These are phyloP conservation scores for Amaranthus hypochondriacus DNA, from an alignment of 148 eudicot species.

Conservation along the genomic window DNA sequence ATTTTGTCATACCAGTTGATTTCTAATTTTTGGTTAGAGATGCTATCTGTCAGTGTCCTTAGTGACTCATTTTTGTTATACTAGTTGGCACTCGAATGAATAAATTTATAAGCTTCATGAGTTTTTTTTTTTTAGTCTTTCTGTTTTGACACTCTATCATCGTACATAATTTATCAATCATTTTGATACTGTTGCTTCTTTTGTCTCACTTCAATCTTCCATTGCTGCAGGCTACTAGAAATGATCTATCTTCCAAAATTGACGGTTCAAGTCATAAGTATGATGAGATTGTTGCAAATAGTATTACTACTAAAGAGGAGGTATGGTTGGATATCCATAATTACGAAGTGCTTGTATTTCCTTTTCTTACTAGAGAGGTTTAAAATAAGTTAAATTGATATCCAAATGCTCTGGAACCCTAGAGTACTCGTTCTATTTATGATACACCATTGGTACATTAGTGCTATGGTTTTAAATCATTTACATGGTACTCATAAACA, in stretches of 20 bases:
- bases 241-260: conserved; percentile 22
- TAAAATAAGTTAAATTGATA: background rate
- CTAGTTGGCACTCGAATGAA: background rate
- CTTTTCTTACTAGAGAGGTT: background rate
- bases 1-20: background rate
- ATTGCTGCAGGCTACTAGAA: conserved; percentile 19
- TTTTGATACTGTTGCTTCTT: background rate
- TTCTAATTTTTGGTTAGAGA: too few relatives aligned
- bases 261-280: conserved; percentile 21
- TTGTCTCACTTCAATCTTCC: background rate
- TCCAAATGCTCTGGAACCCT: background rate
- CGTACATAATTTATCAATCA: background rate
- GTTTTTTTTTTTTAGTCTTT: background rate
- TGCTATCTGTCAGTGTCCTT: too few relatives aligned
- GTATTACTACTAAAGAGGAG: conserved; percentile 23
- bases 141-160: background rate
- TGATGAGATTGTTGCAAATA: conserved; percentile 19
- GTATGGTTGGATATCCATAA: conserved; percentile 14
- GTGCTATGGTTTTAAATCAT: too few relatives aligned
- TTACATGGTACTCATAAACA: too few relatives aligned
- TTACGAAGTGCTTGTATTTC: background rate
- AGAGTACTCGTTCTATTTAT: background rate
- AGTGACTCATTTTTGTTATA: background rate
- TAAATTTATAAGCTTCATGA: background rate
- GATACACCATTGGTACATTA: background rate